These are phyloP conservation scores for Nepenthes gracilis DNA, from an alignment of 148 eudicot genomes.

Conservation along the genomic window DNA sequence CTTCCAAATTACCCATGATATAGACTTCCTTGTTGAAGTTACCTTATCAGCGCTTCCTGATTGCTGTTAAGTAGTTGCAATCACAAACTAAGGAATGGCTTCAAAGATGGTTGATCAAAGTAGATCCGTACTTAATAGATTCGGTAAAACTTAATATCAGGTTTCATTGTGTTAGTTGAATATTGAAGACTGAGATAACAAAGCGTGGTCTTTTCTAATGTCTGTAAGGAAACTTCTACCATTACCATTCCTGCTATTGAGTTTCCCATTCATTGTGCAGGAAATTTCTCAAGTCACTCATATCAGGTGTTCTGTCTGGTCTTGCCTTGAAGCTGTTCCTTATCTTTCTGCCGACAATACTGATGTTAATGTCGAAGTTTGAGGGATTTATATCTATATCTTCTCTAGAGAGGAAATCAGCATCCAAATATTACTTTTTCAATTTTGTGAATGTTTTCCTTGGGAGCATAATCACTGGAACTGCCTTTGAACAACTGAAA, in stretches of 20 bases:
- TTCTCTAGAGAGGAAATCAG: slow-evolving; percentile 75
- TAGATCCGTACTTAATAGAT: too few relatives aligned
- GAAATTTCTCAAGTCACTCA: slow-evolving; percentile 54
- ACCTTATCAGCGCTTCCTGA: too few relatives aligned
- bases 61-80: too few relatives aligned
- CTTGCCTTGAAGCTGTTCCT: slow-evolving; percentile 92
- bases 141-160: too few relatives aligned
- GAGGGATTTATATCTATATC: slow-evolving; percentile 77
- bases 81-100: too few relatives aligned
- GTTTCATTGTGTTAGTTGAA: too few relatives aligned
- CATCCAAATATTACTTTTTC: slow-evolving; percentile 81
- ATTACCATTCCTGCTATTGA: not conserved
- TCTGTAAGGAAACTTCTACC: too few relatives aligned
- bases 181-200: too few relatives aligned
- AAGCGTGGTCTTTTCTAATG: too few relatives aligned
- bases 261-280: slow-evolving; percentile 29
- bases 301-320: slow-evolving; percentile 85
- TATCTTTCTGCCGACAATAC: slow-evolving; percentile 73
- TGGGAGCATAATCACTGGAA: slow-evolving; percentile 64
- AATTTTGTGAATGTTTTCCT: slow-evolving; percentile 91
- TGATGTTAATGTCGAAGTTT: slow-evolving; percentile 90
- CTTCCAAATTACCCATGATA: too few relatives aligned
- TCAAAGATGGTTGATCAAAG: too few relatives aligned
- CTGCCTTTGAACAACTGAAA: slow-evolving; percentile 73
- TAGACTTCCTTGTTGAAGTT: too few relatives aligned